A percentile compares a stretch with the other conserved stretches of the same genome.
These are phyloP conservation scores for Fonsecaea pedrosoi DNA, from an alignment of 2,329 filamentous ascomycete genomes.

Conservation along the genomic window DNA sequence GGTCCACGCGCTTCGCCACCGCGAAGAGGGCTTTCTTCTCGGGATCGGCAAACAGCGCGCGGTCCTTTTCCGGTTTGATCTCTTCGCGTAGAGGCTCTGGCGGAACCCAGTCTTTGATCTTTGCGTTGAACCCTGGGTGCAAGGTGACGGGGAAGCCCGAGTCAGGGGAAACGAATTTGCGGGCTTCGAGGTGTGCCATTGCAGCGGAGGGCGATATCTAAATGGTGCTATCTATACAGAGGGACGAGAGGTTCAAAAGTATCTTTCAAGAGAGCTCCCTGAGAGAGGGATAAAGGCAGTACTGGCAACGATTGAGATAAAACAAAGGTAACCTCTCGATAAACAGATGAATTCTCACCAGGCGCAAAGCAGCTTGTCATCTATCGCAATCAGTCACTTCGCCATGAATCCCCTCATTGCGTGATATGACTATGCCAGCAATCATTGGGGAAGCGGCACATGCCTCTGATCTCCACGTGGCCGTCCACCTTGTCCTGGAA, in stretches of 20 bases:
- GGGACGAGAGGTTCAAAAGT: background rate
- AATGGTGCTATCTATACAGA: background rate
- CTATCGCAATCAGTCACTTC: background rate
- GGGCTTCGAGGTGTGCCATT: constrained; percentile 53
- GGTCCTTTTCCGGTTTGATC: constrained; percentile 42
- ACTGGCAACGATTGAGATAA: background rate
- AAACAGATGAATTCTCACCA: background rate
- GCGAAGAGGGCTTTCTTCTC: constrained; percentile 50
- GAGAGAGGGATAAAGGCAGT: background rate
- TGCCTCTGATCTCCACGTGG: constrained; percentile 5
- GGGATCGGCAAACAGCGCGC: constrained; percentile 49
- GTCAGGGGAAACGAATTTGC: constrained; percentile 58
- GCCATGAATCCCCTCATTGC: constrained; percentile 10
- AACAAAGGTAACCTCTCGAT: background rate
- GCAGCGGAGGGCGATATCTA: background rate
- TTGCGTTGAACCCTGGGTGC: constrained; percentile 57
- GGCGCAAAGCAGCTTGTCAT: background rate
- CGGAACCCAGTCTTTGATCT: constrained; percentile 52
- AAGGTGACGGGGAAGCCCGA: constrained; percentile 56
- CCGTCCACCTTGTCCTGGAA: background rate
- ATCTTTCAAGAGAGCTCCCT: background rate
- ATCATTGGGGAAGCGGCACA: background rate
- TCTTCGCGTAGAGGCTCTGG: constrained; percentile 48
- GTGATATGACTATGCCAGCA: constrained; percentile 3
- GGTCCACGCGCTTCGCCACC: constrained; percentile 42